Conservation (phyloP, 2,329 filamentous ascomycete genomes). For the Aspergillus niger region DNA sequence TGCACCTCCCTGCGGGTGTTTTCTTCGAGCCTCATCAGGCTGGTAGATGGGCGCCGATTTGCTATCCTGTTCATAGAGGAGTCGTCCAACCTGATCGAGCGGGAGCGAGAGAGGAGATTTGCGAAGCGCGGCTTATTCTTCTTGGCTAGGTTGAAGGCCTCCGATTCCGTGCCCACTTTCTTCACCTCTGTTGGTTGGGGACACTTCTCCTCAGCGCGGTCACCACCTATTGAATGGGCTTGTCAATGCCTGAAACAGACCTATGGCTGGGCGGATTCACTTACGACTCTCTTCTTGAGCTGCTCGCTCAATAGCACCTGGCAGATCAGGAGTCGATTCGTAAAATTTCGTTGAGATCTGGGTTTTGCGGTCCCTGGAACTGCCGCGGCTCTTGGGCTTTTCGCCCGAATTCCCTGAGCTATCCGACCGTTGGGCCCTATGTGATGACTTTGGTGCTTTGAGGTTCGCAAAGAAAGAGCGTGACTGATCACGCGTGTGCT, state of each 20-base stretch:
- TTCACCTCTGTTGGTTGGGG: constrained; percentile 26
- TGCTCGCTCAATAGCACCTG: constrained; percentile 32
- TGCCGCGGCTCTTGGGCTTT: constrained; percentile 45
- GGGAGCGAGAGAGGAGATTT: constrained; percentile 47
- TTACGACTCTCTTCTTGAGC: constrained; percentile 33
- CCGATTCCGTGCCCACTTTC: constrained; percentile 32
- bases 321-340: constrained; percentile 47
- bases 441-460: constrained; percentile 49
- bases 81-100: constrained; percentile 49
- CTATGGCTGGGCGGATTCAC: constrained; percentile 2
- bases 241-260: constrained; percentile 10
- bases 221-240: constrained; percentile 21
- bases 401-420: constrained; percentile 40
- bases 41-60: constrained; percentile 42
- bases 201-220: constrained; percentile 24
- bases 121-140: constrained; percentile 50
- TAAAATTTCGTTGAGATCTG: constrained; percentile 39
- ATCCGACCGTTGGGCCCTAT: constrained; percentile 45
- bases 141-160: constrained; percentile 33
- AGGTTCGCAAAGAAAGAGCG: constrained; percentile 51
- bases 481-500: constrained; percentile 48
- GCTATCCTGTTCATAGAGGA: constrained; percentile 34
- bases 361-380: constrained; percentile 46
- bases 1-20: constrained; percentile 37
- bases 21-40: constrained; percentile 42